Base-by-base conservation (phyloP, 441 rosid genomes). In the Rhodomyrtus psidioides region DNA sequence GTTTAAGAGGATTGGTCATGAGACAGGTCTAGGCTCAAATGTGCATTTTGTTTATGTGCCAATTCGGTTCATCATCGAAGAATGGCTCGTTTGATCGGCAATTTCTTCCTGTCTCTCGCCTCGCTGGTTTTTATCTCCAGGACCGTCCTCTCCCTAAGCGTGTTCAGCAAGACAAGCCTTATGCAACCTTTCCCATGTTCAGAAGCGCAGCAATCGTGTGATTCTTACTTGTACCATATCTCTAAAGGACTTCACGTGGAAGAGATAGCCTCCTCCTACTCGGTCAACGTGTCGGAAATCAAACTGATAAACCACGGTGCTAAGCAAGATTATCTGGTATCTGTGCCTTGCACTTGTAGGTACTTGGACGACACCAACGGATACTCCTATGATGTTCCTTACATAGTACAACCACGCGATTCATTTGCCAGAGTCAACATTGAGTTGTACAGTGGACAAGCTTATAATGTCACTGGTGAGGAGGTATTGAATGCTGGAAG, bases 311-410 rank as follows among this genome's bases (percentile, higher is more conserved):
- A 53, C 26, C 83, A 42, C 39, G 83, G 84, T 49, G 44, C 42
- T 60, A 84, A 85, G 76, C 87, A 87, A 30, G 89, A 86, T 83
- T 90, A 86, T 83, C 88, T 89, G 19, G 86, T 89, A 13, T 84
- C 88, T 15, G 90, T 91, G 74, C 87, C 89, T 23, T 92, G 94
- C 85, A 83, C 84, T 84, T 92, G 90, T 83, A 89, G 83, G 57
- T 88, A 89, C 54, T 89, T 90, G 51, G 86, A 88, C 85, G 89
- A 90, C 84, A 87, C 88, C 12, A 34, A 2, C 9, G 91, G 87
- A 6, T 89, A 87, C 85, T 91, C 90, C 82, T 88, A 89, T 21
- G 88, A 91, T n/a, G 85, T 90, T 46, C 7, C 83, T 81, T 91
- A 89, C 42, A 44, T 23, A 44, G 88, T 84, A 57, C 55, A 82